Base-by-base conservation (phyloP, 75 land plant genomes). In the Chamaecyparis obtusa region DNA sequence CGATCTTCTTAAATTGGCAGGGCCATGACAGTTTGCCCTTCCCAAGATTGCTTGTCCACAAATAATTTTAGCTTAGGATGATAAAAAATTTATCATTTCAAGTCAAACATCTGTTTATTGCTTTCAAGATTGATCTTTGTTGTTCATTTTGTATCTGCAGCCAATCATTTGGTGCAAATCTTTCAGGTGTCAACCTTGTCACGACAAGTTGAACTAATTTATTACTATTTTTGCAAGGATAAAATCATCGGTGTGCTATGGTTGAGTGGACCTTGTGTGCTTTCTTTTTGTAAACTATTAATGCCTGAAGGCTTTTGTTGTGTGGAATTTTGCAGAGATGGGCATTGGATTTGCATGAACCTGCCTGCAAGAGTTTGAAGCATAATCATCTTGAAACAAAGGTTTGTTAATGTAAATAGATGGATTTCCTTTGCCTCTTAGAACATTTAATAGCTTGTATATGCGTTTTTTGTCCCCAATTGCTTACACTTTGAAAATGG, bases 141-240 rank as follows among this genome's bases (percentile, higher is more conserved):
- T 97, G 15, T 81, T 98, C 54, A 99, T 97, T 90, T 83, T 98
- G 37, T 98, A 95, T 97, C 99, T 55, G 97, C 98, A 83, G 99
- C n/a, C n/a, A 99, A 3, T 83, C 97, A 51, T 77, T 93, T 81
- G 99, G 99, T 80, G 92, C 95, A 85, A 92, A 90, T 35, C 78
- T 92, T 55, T 90, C 94, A 48, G 93, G 95, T 19, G 83, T 92
- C 16, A 87, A 96, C 72, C 93, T 98, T 75, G 93, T 92, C 19
- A 94, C 99, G 64, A 99, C 94, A 90, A 88, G 90, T 46, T 48
- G 5, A 69, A 21, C 33, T 75, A 21, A 32, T 77, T 30, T n/a
- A 13, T 6, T 85, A 7, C 39, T 19, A 19, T 21, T 85, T 41
- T 33, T 41, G 19, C 33, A 24, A 9, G 60, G 27, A 51, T 27